phyloP scores from a whole-genome alignment of 2,329 filamentous ascomycete genomes.

The Aspergillus pseudonomiae region DNA sequence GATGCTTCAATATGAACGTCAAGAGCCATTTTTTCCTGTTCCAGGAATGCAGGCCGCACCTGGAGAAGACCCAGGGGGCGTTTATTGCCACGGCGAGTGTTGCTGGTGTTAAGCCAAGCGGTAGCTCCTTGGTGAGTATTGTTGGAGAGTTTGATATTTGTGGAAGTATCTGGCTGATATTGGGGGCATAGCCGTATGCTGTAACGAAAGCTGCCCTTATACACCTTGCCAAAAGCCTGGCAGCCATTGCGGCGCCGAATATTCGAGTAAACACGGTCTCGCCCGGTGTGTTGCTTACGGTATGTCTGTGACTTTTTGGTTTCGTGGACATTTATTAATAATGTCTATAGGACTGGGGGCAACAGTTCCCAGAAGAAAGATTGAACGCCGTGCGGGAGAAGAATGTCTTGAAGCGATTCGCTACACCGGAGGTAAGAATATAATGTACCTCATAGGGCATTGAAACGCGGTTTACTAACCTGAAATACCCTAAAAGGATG shows the following conservation, averaged over 20 bases:
- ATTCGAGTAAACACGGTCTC: background rate
- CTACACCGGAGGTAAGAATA: background rate
- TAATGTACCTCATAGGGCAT: background rate
- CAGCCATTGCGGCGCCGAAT: background rate
- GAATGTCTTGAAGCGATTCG: background rate
- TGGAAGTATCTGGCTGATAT: background rate
- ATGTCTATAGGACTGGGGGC: background rate
- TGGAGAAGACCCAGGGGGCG: constrained; percentile 60
- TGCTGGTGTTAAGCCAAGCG: constrained; percentile 65
- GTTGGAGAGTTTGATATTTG: background rate
- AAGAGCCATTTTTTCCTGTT: constrained; percentile 65
- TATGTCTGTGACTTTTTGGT: background rate
- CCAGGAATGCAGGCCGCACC: constrained; percentile 56
- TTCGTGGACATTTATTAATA: background rate
- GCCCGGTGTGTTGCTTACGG: background rate
- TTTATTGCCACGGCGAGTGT: constrained; percentile 68
- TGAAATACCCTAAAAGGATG: background rate
- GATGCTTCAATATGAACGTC: constrained; percentile 63
- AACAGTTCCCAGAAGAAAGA: background rate
- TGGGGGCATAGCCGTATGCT: background rate
- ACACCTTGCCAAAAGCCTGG: background rate
- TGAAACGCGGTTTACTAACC: background rate
- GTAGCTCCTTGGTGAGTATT: constrained; percentile 55
- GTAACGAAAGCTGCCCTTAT: background rate
- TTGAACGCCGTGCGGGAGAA: background rate